Evolutionary conservation across 305 asterid species (phyloP).

Genomic region (Stenogyne calaminthoides): DNA sequence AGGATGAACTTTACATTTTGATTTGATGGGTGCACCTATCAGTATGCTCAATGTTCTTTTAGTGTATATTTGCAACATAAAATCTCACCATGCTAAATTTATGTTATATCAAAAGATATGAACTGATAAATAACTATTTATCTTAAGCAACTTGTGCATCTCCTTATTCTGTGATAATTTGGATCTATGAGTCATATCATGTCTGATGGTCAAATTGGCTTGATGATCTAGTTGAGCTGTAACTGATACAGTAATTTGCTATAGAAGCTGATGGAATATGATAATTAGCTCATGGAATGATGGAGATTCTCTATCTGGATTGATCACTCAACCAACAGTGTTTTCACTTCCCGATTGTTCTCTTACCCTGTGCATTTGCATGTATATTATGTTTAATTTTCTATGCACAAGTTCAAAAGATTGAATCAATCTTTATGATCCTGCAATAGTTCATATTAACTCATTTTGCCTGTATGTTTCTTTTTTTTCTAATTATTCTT

Average conservation of each 20-base stretch:
- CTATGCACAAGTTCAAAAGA: not conserved
- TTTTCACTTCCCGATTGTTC: not conserved
- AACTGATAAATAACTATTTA: not conserved
- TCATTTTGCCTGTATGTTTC: conserved; percentile 13
- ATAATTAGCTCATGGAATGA: conserved; percentile 19
- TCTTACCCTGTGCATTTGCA: not conserved
- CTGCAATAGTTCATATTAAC: not conserved
- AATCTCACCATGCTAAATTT: conserved; percentile 19
- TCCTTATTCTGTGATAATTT: conserved; percentile 3
- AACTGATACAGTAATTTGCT: conserved; percentile 19
- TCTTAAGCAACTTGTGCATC: not conserved
- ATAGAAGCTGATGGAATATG: conserved; percentile 20
- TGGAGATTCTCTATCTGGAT: conserved; percentile 10
- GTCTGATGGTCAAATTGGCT: not conserved
- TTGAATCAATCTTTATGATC: conserved; percentile 19
- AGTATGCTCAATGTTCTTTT: conserved; percentile 6
- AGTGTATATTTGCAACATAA: not conserved
- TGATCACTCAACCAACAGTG: not conserved
- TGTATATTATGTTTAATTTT: not conserved
- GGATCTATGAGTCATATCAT: not conserved
- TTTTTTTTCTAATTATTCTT: conserved; percentile 23
- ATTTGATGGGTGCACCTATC: conserved; percentile 15
- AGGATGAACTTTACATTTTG: not conserved
- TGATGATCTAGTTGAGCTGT: conserved; percentile 15
- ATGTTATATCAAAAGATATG: not conserved